Evolutionary conservation across 108 stramenopile species (phyloP).

Genomic region (Conticribra guillardii): DNA sequence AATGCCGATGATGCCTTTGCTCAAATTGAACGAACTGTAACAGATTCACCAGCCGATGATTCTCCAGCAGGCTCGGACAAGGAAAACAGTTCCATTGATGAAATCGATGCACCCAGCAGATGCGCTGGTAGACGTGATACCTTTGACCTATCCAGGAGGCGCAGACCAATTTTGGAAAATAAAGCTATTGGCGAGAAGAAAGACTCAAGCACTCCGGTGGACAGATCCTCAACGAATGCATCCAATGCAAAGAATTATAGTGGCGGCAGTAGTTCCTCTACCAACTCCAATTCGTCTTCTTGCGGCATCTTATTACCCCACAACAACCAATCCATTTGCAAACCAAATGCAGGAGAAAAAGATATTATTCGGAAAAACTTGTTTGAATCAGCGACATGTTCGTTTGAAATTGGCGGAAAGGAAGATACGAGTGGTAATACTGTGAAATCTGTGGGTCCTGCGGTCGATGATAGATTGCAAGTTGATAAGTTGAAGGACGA

Average conservation of each 20-base stretch:
- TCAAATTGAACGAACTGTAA: no score
- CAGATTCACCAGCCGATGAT: no score
- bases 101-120: not conserved
- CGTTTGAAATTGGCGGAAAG: not conserved
- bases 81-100: conserved; percentile 1
- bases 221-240: not conserved
- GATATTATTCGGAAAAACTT: not conserved
- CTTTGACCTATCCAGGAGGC: conserved; percentile 37
- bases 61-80: not conserved
- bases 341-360: not conserved
- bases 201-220: not conserved
- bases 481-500: not conserved
- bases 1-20: no score
- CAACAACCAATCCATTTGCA: not conserved
- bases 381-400: not conserved
- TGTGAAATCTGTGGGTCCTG: no score
- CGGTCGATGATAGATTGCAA: not conserved
- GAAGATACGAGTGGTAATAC: not conserved
- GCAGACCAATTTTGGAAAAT: conserved; percentile 4
- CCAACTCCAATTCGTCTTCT: not conserved
- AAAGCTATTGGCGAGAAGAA: not conserved
- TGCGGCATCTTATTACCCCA: not conserved
- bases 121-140: conserved; percentile 27
- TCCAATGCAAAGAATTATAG: not conserved
- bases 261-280: not conserved